A percentile compares a stretch with the other conserved stretches of the same genome.
phyloP scores from a whole-genome alignment of 2,329 filamentous ascomycete species.

The Claviceps cyperi region DNA sequence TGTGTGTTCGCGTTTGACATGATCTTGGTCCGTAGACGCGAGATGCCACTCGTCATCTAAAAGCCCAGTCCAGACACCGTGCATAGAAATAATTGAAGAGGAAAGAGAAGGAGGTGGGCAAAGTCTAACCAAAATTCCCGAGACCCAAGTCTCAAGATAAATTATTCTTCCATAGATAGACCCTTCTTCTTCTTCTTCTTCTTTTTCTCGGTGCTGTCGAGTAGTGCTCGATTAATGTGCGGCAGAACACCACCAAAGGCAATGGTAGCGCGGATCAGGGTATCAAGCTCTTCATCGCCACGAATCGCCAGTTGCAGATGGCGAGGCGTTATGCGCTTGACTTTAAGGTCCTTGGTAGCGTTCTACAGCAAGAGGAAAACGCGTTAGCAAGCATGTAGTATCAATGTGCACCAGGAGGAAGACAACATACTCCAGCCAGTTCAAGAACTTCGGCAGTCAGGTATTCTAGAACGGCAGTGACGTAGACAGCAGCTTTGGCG shows the following conservation, averaged over 20 bases:
- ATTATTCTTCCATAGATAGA: conserved; percentile 33
- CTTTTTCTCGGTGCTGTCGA: conserved; percentile 57
- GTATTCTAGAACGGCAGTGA: conserved; percentile 96
- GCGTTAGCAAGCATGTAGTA: not conserved
- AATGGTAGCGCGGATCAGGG: conserved; percentile 91
- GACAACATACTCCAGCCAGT: conserved; percentile 60
- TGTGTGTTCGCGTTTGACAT: not conserved
- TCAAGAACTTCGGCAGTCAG: conserved; percentile 96
- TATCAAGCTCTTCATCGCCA: conserved; percentile 96
- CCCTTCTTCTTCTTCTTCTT: conserved; percentile 98
- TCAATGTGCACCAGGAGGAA: not conserved
- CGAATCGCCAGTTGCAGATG: conserved; percentile 96
- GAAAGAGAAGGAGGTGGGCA: conserved; percentile 3
- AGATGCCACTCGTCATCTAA: conserved; percentile 1
- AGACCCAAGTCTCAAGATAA: not conserved
- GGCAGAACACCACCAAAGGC: conserved; percentile 96
- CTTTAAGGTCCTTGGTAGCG: conserved; percentile 97
- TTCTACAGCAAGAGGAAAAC: conserved; percentile 38
- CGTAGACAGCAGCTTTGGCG: conserved; percentile 95
- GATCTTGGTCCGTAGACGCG: conserved; percentile 1
- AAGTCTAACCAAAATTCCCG: conserved; percentile 8
- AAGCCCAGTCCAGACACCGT: conserved; percentile 1
- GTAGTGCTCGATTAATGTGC: conserved; percentile 93
- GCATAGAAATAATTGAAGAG: conserved; percentile 1
- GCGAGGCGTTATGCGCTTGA: conserved; percentile 98